These are phyloP conservation scores for Aspergillus transmontanensis DNA, from an alignment of 2,329 filamentous ascomycete genomes.

Conservation along the genomic window DNA sequence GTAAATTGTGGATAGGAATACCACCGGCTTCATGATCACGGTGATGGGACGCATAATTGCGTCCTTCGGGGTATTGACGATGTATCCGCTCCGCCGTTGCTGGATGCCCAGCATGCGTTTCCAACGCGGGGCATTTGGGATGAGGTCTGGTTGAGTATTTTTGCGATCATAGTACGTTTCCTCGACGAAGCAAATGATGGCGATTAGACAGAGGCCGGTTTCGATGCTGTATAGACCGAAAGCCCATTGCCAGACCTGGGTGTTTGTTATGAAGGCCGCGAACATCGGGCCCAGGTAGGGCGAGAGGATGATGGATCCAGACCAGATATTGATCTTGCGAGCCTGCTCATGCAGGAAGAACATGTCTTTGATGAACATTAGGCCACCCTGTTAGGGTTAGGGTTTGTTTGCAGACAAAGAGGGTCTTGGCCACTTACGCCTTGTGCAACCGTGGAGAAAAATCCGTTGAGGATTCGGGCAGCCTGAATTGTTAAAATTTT, in stretches of 20 bases:
- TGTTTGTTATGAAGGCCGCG: constrained; percentile 41
- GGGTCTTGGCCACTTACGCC: constrained; percentile 26
- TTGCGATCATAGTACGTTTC: constrained; percentile 44
- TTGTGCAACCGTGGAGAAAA: constrained; percentile 48
- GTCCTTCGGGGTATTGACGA: constrained; percentile 33
- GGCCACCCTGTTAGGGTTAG: constrained; percentile 31
- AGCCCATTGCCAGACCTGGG: constrained; percentile 38
- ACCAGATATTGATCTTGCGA: constrained; percentile 45
- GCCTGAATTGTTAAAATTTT: constrained; percentile 24
- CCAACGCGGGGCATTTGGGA: constrained; percentile 33
- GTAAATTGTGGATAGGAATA: constrained; percentile 39
- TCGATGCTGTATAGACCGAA: constrained; percentile 41
- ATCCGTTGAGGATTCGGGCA: constrained; percentile 48
- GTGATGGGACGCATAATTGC: constrained; percentile 40
- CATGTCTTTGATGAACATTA: constrained; percentile 49
- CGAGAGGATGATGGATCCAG: constrained; percentile 38
- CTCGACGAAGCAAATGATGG: constrained; percentile 37
- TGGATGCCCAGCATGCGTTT: constrained; percentile 40
- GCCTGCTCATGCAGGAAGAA: constrained; percentile 46
- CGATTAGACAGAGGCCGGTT: constrained; percentile 35
- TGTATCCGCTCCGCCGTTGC: constrained; percentile 34
- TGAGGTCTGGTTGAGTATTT: constrained; percentile 15
- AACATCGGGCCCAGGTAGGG: constrained; percentile 38
- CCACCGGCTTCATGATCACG: constrained; percentile 42
- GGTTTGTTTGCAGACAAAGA: neutral